These are phyloP conservation scores for Gleditsia sinensis DNA, from an alignment of 306 rosid species.

Conservation along the genomic window DNA sequence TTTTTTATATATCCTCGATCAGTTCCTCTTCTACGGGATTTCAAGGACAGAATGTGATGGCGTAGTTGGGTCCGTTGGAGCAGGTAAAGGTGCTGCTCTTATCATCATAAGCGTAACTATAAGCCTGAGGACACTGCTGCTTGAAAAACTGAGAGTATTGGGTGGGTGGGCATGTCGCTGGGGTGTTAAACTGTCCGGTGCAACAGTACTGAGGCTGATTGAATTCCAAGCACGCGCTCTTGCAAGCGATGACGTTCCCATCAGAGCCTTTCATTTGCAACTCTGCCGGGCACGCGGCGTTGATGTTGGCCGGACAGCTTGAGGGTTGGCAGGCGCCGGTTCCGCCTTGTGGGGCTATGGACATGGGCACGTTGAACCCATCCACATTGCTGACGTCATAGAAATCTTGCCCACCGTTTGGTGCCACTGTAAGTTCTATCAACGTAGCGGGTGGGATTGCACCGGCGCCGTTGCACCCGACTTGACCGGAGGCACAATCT, in stretches of 20 bases:
- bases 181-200: conserved; percentile 12
- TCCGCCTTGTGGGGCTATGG: conserved; percentile 52
- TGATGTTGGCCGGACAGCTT: conserved; percentile 43
- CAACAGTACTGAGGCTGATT: conserved; percentile 56
- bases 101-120: conserved; percentile 71
- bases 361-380: conserved; percentile 68
- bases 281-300: conserved; percentile 41
- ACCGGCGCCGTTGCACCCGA: conserved; percentile 61
- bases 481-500: conserved; percentile 61
- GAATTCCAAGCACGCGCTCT: conserved; percentile 67
- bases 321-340: conserved; percentile 37
- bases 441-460: conserved; percentile 54
- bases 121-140: conserved; percentile 64
- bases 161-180: conserved; percentile 51
- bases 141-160: conserved; percentile 46
- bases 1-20: too few species aligned
- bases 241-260: conserved; percentile 59
- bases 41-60: conserved; percentile 67
- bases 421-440: conserved; percentile 43
- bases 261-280: conserved; percentile 34
- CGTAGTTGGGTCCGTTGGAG: conserved; percentile 43
- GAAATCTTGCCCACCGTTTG: conserved; percentile 60
- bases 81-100: conserved; percentile 55
- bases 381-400: conserved; percentile 70
- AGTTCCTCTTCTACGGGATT: too few species aligned